Conservation (phyloP, 2,329 filamentous ascomycete species). For the Anisogramma anomala region DNA sequence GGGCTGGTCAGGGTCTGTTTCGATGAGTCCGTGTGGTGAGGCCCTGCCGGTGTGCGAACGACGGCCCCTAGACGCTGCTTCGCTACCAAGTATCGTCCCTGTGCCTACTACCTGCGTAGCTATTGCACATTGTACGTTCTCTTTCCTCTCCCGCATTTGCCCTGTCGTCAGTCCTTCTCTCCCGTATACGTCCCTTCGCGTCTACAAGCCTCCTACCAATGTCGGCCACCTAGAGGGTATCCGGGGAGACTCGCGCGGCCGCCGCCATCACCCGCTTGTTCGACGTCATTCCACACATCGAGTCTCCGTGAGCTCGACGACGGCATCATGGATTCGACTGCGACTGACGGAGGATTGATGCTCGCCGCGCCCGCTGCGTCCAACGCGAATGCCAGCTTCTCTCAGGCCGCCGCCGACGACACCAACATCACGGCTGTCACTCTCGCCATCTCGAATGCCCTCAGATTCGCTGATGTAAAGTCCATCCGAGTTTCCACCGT, state of each 20-base stretch:
- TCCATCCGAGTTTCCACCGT: slow-evolving; percentile 51
- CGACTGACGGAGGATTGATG: background rate
- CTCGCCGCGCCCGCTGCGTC: slow-evolving; percentile 4
- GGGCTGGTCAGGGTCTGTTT: slow-evolving; percentile 33
- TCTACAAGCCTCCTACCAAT: slow-evolving; percentile 7
- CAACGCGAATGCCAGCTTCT: slow-evolving; percentile 1
- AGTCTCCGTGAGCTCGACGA: slow-evolving; percentile 5
- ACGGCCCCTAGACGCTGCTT: slow-evolving; percentile 14
- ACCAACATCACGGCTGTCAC: slow-evolving; percentile 31
- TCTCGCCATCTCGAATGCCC: slow-evolving; percentile 34
- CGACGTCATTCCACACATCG: slow-evolving; percentile 15
- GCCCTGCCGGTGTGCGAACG: slow-evolving; percentile 19
- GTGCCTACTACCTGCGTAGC: background rate
- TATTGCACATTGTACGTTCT: slow-evolving; percentile 29
- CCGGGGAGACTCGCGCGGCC: slow-evolving; percentile 22
- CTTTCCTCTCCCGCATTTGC: slow-evolving; percentile 18
- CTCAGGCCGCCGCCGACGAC: slow-evolving; percentile 15
- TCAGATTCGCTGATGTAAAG: slow-evolving; percentile 41
- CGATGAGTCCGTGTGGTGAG: slow-evolving; percentile 31
- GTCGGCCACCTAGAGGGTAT: slow-evolving; percentile 8
- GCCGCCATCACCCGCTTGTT: slow-evolving; percentile 21
- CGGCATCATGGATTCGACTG: slow-evolving; percentile 4
- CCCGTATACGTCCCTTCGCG: slow-evolving; percentile 4
- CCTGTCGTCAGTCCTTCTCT: slow-evolving; percentile 6
- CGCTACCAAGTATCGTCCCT: slow-evolving; percentile 4